Evolutionary conservation across 2,329 filamentous ascomycete genomes (phyloP).

Genomic region (Phoma herbarum): DNA sequence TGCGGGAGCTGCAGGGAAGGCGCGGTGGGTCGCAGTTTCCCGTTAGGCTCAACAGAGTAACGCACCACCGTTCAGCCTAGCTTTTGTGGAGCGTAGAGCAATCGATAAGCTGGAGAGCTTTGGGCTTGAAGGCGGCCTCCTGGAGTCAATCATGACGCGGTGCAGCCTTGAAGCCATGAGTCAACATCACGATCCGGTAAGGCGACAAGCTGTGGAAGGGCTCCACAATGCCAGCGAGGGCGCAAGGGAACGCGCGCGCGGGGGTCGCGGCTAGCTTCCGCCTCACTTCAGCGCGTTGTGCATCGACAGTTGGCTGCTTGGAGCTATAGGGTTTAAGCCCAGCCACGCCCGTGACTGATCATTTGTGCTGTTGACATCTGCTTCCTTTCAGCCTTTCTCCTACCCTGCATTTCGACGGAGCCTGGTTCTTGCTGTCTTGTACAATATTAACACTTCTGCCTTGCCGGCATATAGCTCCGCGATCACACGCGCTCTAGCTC

Average conservation of each 20-base stretch:
- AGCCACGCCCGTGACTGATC: constrained; percentile 33
- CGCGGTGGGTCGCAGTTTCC: constrained; percentile 30
- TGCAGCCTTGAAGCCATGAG: constrained; percentile 12
- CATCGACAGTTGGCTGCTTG: constrained; percentile 34
- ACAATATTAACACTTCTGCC: constrained; percentile 4
- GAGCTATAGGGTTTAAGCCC: constrained; percentile 31
- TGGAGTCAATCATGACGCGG: constrained; percentile 8
- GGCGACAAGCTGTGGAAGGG: constrained; percentile 14
- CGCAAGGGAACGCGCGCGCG: constrained; percentile 20
- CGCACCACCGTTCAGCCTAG: constrained; percentile 33
- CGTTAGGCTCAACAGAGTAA: constrained; percentile 26
- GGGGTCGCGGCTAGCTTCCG: constrained; percentile 30
- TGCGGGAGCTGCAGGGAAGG: constrained; percentile 37
- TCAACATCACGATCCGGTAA: constrained; percentile 14
- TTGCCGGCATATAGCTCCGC: constrained; percentile 3
- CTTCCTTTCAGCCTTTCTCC: constrained; percentile 1
- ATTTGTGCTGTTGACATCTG: constrained; percentile 4
- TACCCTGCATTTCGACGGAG: not conserved
- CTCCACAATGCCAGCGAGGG: constrained; percentile 16
- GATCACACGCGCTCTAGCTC: not conserved
- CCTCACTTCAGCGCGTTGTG: constrained; percentile 31
- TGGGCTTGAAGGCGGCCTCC: constrained; percentile 15
- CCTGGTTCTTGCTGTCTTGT: not conserved
- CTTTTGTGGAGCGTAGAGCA: constrained; percentile 18
- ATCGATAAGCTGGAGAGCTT: constrained; percentile 20